Evolutionary conservation across 306 rosid genomes (phyloP), one percentile per base, ranked within the genome.

Genomic region (Ormosia semicastrata): DNA sequence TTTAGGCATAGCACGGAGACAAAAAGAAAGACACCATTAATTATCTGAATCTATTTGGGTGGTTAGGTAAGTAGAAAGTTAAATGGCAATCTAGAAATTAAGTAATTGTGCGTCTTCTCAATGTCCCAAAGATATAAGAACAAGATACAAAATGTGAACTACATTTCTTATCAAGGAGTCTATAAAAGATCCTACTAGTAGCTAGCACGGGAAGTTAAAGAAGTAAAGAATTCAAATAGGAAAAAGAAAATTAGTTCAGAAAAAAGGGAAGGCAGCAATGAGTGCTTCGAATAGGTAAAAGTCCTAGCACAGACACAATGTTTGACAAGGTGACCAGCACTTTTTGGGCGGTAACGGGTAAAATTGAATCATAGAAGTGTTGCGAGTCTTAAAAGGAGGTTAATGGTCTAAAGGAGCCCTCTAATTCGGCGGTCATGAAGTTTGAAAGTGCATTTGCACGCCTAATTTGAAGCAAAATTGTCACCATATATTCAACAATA

Each of bases 111-210:
- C 2, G 44, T 53, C n/a, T 37, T 14, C 47, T 15, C 34, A 63
- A 59, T 47, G 62, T 32, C 44, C 56, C 52, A 24, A 32, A 37
- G 67, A 64, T 17, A 57, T 44, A 64, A 47, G 49, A 64, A 64
- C 32, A 58, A 71, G 80, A 65, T 43, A 43, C 70, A 71, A 7
- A 60, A 52, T 84, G 87, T 84, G 87, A 84, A 84, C 81, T 66
- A 64, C 54, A 50, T 43, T 56, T 52, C 7, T 49, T 43, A 63
- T 13, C 53, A 64, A 53, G 41, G 50, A 56, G 37, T 37, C 77
- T 37, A 78, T 36, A 47, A 72, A 78, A 78, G 84, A 79, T 73
- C 73, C 81, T 56, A 36, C 24, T 64, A 54, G 72, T 65, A 53
- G 59, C 37, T 36, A 79, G 64, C 71, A 72, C 58, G 44, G 43